Evolutionary conservation across 768 basidiomycete genomes (phyloP).

Genomic region (Mycena vulgaris): DNA sequence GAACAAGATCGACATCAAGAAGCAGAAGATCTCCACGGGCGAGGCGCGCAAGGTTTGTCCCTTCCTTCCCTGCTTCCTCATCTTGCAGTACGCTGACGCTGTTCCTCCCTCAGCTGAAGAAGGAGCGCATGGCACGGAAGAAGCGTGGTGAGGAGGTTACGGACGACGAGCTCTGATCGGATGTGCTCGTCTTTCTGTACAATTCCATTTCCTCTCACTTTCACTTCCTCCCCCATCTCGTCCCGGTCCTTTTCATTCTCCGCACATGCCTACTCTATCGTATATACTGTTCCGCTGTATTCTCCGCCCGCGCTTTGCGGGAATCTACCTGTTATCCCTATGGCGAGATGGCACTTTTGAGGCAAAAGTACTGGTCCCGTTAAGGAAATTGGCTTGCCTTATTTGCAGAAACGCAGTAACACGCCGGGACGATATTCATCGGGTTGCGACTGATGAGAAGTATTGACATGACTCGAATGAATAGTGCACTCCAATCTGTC

Average conservation of each 20-base stretch:
- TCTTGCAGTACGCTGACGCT: constrained; percentile 16
- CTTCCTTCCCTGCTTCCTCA: not conserved
- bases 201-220: constrained; percentile 12
- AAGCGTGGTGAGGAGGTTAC: constrained; percentile 89
- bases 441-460: no score
- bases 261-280: constrained; percentile 7
- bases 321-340: constrained; percentile 30
- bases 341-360: not conserved
- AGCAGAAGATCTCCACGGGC: constrained; percentile 83
- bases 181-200: constrained; percentile 32
- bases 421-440: no score
- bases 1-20: constrained; percentile 92
- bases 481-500: no score
- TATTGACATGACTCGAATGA: no score
- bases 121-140: constrained; percentile 93
- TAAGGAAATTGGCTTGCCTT: not conserved
- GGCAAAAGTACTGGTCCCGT: not conserved
- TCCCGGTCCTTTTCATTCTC: constrained; percentile 26
- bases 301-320: constrained; percentile 15
- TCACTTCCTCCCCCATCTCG: not conserved
- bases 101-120: constrained; percentile 71
- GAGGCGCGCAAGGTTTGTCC: constrained; percentile 83
- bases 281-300: constrained; percentile 25
- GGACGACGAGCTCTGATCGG: constrained; percentile 72
- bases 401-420: not conserved